Evolutionary conservation across 164 flowering plant species (phyloP), one percentile per base, ranked within the genome.

Genomic region (Cinnamomum micranthum): DNA sequence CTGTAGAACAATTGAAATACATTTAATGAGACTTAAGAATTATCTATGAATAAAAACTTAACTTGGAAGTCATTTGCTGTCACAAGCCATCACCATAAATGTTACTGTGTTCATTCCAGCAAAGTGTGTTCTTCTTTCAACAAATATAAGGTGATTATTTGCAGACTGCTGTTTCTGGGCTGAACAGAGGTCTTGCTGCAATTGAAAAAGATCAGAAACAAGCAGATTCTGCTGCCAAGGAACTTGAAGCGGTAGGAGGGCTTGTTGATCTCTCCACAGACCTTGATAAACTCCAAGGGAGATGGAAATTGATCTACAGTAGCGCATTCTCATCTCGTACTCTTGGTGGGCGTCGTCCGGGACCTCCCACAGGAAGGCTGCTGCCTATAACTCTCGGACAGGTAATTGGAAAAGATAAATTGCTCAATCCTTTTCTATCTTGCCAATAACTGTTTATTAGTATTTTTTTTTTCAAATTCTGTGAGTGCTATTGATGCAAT

Each of bases 281-380:
- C 81, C 85, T 91, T 58, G 97, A 91, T 74, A 88, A 87, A 76
- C 88, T 93, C 52, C 99, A 93, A 82, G 97, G 99, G 17, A 89
- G 87, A 82, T 95, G 99, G 99, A 95, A 87, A 80, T 72, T 95
- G 75, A 74, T 93, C 66, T 93, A 95, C 75, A 95, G 97, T 81
- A 95, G 99, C 81, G 97, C 94, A 22, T 95, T 95, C 81, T 95
- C 99, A 2, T 86, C 94, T 64, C 93, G 92, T 5, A 93, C 97
- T 74, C 87, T 93, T 63, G 99, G 99, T 72, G 98, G 98, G 50
- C 91, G 97, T 79, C 97, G 97, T 20, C 99, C 99, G 67, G 97
- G 97, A 51, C 99, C 95, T 72, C 96, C 97, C 55, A 87, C 82
- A 15, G 93, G 99, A 79, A 85, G 99, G 81, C 85, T 95, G 65